Evolutionary conservation across 2,329 filamentous ascomycete species (phyloP), one percentile per base, ranked within the genome.

Genomic region (Rhynchosporium agropyri): DNA sequence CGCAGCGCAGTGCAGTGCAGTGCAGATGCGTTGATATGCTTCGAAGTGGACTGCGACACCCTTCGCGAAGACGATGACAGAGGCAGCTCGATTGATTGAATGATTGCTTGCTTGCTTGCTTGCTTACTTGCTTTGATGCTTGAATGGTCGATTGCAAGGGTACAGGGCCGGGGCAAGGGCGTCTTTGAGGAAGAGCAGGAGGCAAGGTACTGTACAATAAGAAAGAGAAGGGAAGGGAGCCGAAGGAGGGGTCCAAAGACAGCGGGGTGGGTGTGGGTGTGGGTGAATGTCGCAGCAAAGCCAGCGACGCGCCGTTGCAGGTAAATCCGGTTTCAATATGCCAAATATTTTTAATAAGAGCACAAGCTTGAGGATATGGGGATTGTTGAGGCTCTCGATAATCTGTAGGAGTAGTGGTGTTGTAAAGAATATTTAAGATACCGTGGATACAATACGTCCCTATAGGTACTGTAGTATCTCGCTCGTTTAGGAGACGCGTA

Each of bases 91-190:
- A 5, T 36, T 36, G 20, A 20, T 20, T 36, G 9, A 36, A 36
- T 36, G 33, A 5, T 36, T 36, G 33, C 5, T 36, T 5, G 6
- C 9, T 36, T 36, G 33, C 33, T 36, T 36, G 33, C 5, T 36
- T 36, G 33, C 33, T 36, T 36, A 9, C 33, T 36, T 36, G 33
- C 33, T 36, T 36, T 5, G 6, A 6, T 36, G 9, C 33, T 36
- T 36, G 33, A 36, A 8, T 49, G 15, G 36, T 55, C 13, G 53
- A 57, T n/a, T 40, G 56, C 56, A 58, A 45, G 56, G 56, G 33
- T 58, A 20, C 45, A 29, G 56, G 45, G 45, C 31, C 6, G 33
- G 6, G 33, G 5, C 33, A 5, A 36, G 33, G 33, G 20, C 20
- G 50, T 26, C 33, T 53, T 53, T 40, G 15, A 38, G 15, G 50